These are phyloP conservation scores for Auriculariales sp. DNA, from an alignment of 768 basidiomycete species.

Conservation along the genomic window DNA sequence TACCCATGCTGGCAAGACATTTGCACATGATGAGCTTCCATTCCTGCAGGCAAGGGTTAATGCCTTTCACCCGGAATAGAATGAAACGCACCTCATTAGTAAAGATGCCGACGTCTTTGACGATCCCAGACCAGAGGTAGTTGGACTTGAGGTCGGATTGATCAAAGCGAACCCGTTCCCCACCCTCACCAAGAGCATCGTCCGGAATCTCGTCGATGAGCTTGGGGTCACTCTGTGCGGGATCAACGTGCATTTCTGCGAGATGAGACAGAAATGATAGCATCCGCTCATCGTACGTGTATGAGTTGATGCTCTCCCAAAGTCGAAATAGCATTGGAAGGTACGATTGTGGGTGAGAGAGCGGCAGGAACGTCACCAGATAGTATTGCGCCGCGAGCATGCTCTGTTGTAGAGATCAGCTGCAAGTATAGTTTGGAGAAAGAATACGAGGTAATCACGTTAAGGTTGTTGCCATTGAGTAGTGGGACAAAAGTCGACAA, in stretches of 20 bases:
- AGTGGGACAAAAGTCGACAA: slow-evolving; percentile 70
- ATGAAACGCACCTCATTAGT: slow-evolving; percentile 41
- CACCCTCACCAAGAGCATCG: slow-evolving; percentile 49
- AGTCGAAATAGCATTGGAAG: slow-evolving; percentile 69
- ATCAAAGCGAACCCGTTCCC: slow-evolving; percentile 43
- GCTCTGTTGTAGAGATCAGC: slow-evolving; percentile 27
- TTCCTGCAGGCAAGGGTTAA: slow-evolving; percentile 27
- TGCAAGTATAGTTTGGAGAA: not conserved
- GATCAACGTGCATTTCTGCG: slow-evolving; percentile 67
- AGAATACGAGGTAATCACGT: slow-evolving; percentile 34
- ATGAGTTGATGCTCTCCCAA: slow-evolving; percentile 83
- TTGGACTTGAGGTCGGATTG: slow-evolving; percentile 25
- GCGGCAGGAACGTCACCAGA: slow-evolving; percentile 72
- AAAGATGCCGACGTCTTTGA: slow-evolving; percentile 61
- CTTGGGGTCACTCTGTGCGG: slow-evolving; percentile 60
- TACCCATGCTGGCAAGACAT: slow-evolving; percentile 72
- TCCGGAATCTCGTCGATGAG: slow-evolving; percentile 52
- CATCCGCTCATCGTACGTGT: slow-evolving; percentile 83
- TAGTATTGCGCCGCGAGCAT: slow-evolving; percentile 75
- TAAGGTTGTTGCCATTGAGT: slow-evolving; percentile 58
- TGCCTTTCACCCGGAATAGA: too few species aligned
- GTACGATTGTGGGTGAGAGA: slow-evolving; percentile 75
- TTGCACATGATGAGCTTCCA: slow-evolving; percentile 84
- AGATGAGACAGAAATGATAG: slow-evolving; percentile 68
- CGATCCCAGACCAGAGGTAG: slow-evolving; percentile 36